These are phyloP conservation scores for Pholiota microspora DNA, from an alignment of 768 basidiomycete species.

Conservation along the genomic window DNA sequence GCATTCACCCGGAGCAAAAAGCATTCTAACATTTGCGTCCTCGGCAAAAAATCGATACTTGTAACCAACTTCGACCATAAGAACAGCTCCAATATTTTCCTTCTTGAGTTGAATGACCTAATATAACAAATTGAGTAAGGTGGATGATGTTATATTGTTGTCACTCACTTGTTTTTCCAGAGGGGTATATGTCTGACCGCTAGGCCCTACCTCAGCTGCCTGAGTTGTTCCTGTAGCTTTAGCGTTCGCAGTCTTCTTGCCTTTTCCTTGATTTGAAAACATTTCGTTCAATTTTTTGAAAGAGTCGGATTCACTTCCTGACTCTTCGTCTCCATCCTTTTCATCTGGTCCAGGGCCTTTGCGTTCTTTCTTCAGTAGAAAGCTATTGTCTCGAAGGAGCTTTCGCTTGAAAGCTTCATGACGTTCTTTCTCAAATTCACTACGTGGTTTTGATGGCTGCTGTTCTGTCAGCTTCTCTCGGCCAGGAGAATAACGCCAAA, in stretches of 20 bases:
- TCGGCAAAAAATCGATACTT: conserved; percentile 83
- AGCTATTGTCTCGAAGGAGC: conserved; percentile 45
- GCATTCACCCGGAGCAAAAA: neutral
- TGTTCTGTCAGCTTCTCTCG: conserved; percentile 22
- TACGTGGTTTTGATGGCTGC: conserved; percentile 18
- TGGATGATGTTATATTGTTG: no score
- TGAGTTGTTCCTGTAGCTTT: no score
- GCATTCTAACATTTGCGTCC: conserved; percentile 65
- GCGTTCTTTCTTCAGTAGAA: conserved; percentile 26
- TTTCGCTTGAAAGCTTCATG: conserved; percentile 48
- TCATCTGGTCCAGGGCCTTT: conserved; percentile 15
- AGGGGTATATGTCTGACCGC: conserved; percentile 72
- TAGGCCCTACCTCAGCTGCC: conserved; percentile 54
- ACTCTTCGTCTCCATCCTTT: conserved; percentile 27
- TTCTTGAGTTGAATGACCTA: conserved; percentile 60
- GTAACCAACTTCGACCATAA: conserved; percentile 85
- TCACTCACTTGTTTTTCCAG: conserved; percentile 63
- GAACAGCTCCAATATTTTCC: conserved; percentile 60
- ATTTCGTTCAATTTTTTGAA: conserved; percentile 47
- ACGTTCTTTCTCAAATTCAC: conserved; percentile 23
- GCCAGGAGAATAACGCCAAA: conserved; percentile 44
- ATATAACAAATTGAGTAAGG: neutral
- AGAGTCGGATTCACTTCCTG: conserved; percentile 41
- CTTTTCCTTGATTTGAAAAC: conserved; percentile 39
- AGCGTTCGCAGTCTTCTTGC: no score